Evolutionary conservation across 176 grass and related monocot genomes (phyloP), one percentile per base, ranked within the genome.

Genomic region (Otatea glauca): DNA sequence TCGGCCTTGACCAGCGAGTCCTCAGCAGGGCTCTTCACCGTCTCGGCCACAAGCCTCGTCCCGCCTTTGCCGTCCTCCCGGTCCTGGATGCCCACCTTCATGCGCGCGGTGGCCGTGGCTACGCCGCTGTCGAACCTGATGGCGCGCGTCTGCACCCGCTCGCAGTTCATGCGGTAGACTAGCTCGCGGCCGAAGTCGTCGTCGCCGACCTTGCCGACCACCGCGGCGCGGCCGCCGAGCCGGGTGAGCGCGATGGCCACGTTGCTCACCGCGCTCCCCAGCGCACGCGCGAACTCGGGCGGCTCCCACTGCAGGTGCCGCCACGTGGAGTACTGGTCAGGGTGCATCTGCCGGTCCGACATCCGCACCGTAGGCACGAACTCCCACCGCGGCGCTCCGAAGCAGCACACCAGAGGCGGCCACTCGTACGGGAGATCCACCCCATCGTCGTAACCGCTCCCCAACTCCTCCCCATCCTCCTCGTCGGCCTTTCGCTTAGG

Each of bases 161-260:
- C 91, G 60, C 67, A 34, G 72, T 95, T 92, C 87, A 98, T 90
- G 17, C 92, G 83, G 77, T 92, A 90, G 62, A 95, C 83, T 18
- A 98, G 81, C 41, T 95, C 93, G 70, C 77, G 81, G 39, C 96
- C 96, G 56, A 98, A 92, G 8, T 93, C 93, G 54, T 98, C 96
- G 56, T 87, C 83, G 16, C 96, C 96, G 11, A 98, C 89, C 89
- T 98, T 95, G 49, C 96, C 96, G 45, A 98, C 83, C 85, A 84
- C 89, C 44, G 87, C 91, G 23, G 86, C 92, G 43, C 89, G 89
- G 51, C 91, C 96, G 69, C 96, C 93, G 24, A 93, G 88, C 23
- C 93, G 81, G 60, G 71, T 70, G 87, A 87, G 89, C 39, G 91
- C 91, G 34, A 95, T 80, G 4, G 96, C 96, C 6, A 98, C 96